These are phyloP conservation scores for Teunomyces funiuensis DNA, from an alignment of 805 yeast genomes.

Conservation along the genomic window DNA sequence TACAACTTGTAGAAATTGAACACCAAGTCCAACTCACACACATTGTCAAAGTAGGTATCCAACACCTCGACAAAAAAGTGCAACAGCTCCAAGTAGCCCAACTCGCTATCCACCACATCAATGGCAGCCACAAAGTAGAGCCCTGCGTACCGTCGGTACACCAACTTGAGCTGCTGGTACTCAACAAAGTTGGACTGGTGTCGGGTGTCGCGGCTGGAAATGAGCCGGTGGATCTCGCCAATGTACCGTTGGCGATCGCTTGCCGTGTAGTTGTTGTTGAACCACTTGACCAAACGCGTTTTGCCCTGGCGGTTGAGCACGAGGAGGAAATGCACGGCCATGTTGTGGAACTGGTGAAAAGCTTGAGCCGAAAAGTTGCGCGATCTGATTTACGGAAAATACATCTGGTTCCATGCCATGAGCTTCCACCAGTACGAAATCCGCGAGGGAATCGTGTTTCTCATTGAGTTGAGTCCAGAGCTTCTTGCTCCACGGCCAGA, in stretches of 20 bases:
- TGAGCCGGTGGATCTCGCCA: constrained; percentile 71
- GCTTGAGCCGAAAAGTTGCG: not conserved
- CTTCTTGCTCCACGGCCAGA: constrained; percentile 38
- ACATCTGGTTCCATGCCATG: constrained; percentile 3
- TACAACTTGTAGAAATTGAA: constrained; percentile 88
- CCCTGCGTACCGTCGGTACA: constrained; percentile 90
- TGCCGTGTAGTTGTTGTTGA: constrained; percentile 28
- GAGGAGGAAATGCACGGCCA: constrained; percentile 79
- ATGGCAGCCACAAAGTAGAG: constrained; percentile 82
- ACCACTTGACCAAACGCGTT: constrained; percentile 84
- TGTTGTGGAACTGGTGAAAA: not conserved
- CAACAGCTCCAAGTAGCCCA: constrained; percentile 77
- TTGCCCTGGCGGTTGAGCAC: constrained; percentile 94
- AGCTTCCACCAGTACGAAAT: constrained; percentile 38
- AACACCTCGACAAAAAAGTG: constrained; percentile 87
- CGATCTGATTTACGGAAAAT: not conserved
- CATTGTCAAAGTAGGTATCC: constrained; percentile 84
- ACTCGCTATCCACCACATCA: constrained; percentile 77
- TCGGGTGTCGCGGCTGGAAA: constrained; percentile 80
- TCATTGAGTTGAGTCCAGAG: constrained; percentile 57
- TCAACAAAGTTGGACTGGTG: constrained; percentile 82
- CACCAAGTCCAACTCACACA: constrained; percentile 90
- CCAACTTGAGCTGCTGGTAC: constrained; percentile 56
- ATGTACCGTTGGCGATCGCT: constrained; percentile 40
- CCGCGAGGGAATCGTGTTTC: constrained; percentile 64